Evolutionary conservation across 2,329 filamentous ascomycete species (phyloP).

Genomic region (Phaeophleospora eucalypticola): DNA sequence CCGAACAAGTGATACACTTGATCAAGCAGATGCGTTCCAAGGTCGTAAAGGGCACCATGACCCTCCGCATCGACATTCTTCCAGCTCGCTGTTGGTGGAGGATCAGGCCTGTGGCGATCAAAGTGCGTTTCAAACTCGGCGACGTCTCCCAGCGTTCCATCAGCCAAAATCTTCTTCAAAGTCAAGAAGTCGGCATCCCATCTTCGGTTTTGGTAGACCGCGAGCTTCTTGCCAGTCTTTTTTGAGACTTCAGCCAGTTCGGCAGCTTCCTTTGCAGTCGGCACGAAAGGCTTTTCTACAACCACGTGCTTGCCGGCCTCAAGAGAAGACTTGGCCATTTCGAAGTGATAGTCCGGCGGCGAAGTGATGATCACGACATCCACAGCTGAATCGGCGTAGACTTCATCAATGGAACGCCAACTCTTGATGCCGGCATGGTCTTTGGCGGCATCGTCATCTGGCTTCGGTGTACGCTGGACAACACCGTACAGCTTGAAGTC

Average conservation of each 20-base stretch:
- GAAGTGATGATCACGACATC: constrained; percentile 69
- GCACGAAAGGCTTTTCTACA: constrained; percentile 79
- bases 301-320: constrained; percentile 72
- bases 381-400: constrained; percentile 62
- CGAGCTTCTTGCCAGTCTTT: constrained; percentile 38
- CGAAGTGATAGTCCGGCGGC: constrained; percentile 66
- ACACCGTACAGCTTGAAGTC: constrained; percentile 67
- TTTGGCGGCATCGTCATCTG: constrained; percentile 61
- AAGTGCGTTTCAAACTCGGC: constrained; percentile 78
- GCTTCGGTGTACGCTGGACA: constrained; percentile 66
- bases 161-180: constrained; percentile 57
- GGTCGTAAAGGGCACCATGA: constrained; percentile 66
- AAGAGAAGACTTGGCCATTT: constrained; percentile 60
- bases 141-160: constrained; percentile 62
- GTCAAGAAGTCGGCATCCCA: constrained; percentile 77
- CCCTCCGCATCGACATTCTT: constrained; percentile 63
- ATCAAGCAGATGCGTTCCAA: constrained; percentile 73
- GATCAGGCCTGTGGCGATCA: constrained; percentile 64
- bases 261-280: constrained; percentile 63
- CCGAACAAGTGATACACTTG: constrained; percentile 70
- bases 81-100: constrained; percentile 53
- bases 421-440: constrained; percentile 64
- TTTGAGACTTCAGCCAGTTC: constrained; percentile 48
- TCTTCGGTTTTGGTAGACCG: constrained; percentile 58
- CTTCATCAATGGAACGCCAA: constrained; percentile 58